Conservation (phyloP, 1,139 yeast species). For the Taphrina communis region DNA sequence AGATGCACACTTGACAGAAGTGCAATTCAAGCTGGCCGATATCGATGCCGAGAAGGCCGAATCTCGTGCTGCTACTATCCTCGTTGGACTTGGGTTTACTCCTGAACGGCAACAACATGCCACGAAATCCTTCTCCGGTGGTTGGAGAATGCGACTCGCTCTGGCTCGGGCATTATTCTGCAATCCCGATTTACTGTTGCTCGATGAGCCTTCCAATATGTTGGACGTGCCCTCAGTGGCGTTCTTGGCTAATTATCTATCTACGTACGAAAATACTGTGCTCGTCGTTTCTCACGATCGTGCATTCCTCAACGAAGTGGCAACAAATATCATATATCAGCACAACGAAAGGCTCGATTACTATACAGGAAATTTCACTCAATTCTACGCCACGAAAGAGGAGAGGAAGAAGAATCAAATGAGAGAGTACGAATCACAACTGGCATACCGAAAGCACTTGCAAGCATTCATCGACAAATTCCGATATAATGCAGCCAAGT, state of each 20-base stretch:
- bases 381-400: conserved; percentile 90
- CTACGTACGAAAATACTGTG: conserved; percentile 83
- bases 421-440: conserved; percentile 94
- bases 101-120: conserved; percentile 80
- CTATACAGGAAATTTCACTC: conserved; percentile 92
- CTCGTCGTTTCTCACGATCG: conserved; percentile 97
- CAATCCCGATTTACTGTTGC: conserved; percentile 86
- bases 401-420: conserved; percentile 92
- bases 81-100: conserved; percentile 91
- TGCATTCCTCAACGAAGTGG: conserved; percentile 94
- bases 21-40: conserved; percentile 79
- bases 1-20: conserved; percentile 74
- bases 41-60: conserved; percentile 98
- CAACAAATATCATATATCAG: conserved; percentile 96
- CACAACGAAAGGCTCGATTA: conserved; percentile 96
- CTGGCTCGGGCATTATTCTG: conserved; percentile 96
- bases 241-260: conserved; percentile 84
- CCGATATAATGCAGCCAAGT: conserved; percentile 95
- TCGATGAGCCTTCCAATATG: conserved; percentile 99
- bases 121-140: conserved; percentile 94
- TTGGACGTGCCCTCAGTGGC: conserved; percentile 99
- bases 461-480: conserved; percentile 93
- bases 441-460: conserved; percentile 92
- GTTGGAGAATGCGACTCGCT: conserved; percentile 99
- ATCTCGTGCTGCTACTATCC: conserved; percentile 93